Evolutionary conservation across 768 basidiomycete species (phyloP).

Genomic region (Holtermannia corniformis): DNA sequence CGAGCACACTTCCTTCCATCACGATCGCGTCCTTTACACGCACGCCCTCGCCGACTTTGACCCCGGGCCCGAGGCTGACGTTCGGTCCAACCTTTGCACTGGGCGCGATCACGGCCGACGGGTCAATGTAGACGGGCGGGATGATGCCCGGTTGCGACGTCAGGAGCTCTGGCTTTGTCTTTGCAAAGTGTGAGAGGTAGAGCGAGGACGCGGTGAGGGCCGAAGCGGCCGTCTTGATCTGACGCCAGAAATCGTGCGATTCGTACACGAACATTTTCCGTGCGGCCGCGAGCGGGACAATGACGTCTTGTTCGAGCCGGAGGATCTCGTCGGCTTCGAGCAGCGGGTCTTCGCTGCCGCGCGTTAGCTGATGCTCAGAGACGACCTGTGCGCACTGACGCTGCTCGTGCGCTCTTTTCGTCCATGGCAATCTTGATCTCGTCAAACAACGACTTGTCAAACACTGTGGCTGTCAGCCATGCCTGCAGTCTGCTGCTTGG

Average conservation of each 20-base stretch:
- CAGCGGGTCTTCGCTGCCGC: constrained; percentile 38
- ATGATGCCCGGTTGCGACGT: constrained; percentile 31
- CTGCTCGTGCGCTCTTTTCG: constrained; percentile 38
- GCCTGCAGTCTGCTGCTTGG: too few species aligned
- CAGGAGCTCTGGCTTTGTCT: constrained; percentile 41
- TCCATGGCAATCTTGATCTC: constrained; percentile 45
- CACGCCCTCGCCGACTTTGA: constrained; percentile 40
- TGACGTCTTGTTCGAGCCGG: constrained; percentile 46
- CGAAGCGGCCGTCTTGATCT: constrained; percentile 47
- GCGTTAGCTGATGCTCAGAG: not conserved
- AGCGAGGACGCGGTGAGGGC: constrained; percentile 45
- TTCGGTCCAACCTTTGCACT: constrained; percentile 46
- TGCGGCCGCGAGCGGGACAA: constrained; percentile 43
- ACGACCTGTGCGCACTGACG: constrained; percentile 19
- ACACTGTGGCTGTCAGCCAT: constrained; percentile 35
- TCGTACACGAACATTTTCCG: constrained; percentile 45
- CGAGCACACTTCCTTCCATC: constrained; percentile 41
- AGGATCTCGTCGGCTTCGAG: constrained; percentile 43
- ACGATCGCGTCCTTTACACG: constrained; percentile 44
- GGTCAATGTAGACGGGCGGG: constrained; percentile 44
- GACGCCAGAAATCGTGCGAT: constrained; percentile 43
- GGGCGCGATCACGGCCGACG: constrained; percentile 42
- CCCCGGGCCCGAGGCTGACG: constrained; percentile 41
- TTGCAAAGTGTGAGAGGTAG: constrained; percentile 43
- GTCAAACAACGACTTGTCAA: constrained; percentile 44